These are phyloP conservation scores for Globisporangium apiculatum DNA, from an alignment of 352 stramenopile genomes.

Conservation along the genomic window DNA sequence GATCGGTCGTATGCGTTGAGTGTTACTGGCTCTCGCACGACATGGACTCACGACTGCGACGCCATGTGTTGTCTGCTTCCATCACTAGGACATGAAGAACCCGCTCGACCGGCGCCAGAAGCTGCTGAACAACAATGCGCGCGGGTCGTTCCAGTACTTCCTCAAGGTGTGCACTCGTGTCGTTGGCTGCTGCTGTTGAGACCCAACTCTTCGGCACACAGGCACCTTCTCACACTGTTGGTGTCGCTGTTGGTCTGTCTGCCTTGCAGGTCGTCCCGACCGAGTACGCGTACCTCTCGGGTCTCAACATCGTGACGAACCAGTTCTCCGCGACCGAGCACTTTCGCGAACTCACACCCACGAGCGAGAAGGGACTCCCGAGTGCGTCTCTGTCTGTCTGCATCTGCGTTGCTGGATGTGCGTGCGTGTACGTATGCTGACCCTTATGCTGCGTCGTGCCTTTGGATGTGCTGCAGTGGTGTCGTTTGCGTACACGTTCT, in stretches of 20 bases:
- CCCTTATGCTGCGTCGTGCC: slow-evolving; percentile 1
- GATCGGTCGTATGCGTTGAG: neutral
- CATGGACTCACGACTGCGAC: neutral
- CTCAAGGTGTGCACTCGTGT: slow-evolving; percentile 40
- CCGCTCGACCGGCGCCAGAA: slow-evolving; percentile 66
- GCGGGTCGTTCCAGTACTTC: slow-evolving; percentile 82
- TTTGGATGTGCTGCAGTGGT: slow-evolving; percentile 68
- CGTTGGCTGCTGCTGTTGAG: neutral
- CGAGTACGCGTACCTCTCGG: slow-evolving; percentile 88
- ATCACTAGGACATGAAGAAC: slow-evolving; percentile 73
- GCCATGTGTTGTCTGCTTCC: too few relatives aligned
- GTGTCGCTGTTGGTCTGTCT: neutral
- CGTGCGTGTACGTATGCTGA: slow-evolving; percentile 1
- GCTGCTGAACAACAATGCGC: slow-evolving; percentile 33
- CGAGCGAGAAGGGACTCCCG: slow-evolving; percentile 77
- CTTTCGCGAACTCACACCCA: slow-evolving; percentile 82
- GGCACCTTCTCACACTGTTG: too few relatives aligned
- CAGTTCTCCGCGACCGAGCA: slow-evolving; percentile 99
- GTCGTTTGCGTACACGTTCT: slow-evolving; percentile 97
- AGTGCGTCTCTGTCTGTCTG: slow-evolving; percentile 31
- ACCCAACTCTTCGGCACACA: too few relatives aligned
- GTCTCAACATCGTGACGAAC: slow-evolving; percentile 88
- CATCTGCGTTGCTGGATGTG: slow-evolving; percentile 15
- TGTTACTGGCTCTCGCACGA: neutral
- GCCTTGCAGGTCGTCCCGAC: slow-evolving; percentile 92